Base-by-base conservation (phyloP, 768 basidiomycete species). In the Lyophyllum semitale region DNA sequence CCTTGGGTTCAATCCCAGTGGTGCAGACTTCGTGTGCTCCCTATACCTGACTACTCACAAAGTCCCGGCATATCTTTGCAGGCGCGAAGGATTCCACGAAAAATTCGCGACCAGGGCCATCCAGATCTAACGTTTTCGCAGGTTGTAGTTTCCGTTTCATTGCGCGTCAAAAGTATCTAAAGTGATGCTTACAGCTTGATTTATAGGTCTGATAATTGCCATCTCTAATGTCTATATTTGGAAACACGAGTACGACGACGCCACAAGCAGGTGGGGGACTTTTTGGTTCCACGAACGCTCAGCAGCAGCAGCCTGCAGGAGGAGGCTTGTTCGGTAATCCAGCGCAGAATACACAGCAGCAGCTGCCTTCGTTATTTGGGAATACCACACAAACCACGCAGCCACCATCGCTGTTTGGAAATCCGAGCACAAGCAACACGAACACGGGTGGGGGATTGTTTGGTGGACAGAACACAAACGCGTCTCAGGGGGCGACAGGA, bases 271-370 rank as follows among this genome's bases (percentile, higher is more conserved):
- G 59, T 22, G 62, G 63, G 4, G 59, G 68, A 22, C 51, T 73
- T 23, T 67, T 71, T 46, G 75, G 75, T 27, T 61, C 61, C 15
- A 58, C 71, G 0, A 54, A 61, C 47, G 27, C 57, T 13, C 56
- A 57, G 38, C 66, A 67, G 38, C 63, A 66, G 38, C 63, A 60
- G 57, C 55, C 65, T 50, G 33, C 66, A 1, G 68, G 64, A 38
- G 67, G 64, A 17, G 64, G 71, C 8, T 58, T 71, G 20, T 72
- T 70, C 35, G 71, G 69, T 27, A 65, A 59, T 51, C 49, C 55
- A 37, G 51, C 58, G 33, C 59, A 59, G 47, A 55, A 48, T 17
- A 15, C 58, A 32, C 57, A 56, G 8, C 58, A 63, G 20, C 57
- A 49, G 50, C 20, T 51, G 18, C 8, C 54, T 33, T 47, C 60